These are phyloP conservation scores for Trichodelitschia bisporula DNA, from an alignment of 495 filamentous ascomycete species.

Conservation along the genomic window DNA sequence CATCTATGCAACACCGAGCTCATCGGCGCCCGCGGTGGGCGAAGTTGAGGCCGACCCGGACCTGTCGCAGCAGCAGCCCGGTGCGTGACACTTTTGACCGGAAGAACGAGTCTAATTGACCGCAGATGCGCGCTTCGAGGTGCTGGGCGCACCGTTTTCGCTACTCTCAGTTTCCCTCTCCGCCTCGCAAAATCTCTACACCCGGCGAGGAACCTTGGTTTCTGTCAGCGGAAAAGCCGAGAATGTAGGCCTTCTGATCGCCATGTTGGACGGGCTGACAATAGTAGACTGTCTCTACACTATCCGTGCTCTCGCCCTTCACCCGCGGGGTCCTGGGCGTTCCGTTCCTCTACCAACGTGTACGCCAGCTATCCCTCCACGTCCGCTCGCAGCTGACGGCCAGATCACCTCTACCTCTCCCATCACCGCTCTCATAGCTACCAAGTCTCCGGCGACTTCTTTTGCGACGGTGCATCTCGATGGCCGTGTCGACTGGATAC, in stretches of 20 bases:
- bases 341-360: slow-evolving; percentile 81
- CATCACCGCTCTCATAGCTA: slow-evolving; percentile 63
- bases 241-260: slow-evolving; percentile 37
- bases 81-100: too few relatives aligned
- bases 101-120: too few relatives aligned
- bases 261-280: slow-evolving; percentile 1
- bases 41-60: too few relatives aligned
- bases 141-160: slow-evolving; percentile 70
- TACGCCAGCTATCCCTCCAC: slow-evolving; percentile 6
- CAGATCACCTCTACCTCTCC: slow-evolving; percentile 64
- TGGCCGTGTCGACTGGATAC: slow-evolving; percentile 89
- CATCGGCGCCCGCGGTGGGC: too few relatives aligned
- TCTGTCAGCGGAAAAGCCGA: slow-evolving; percentile 72
- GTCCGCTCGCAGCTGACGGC: background rate
- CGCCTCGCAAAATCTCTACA: slow-evolving; percentile 79
- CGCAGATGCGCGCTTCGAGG: slow-evolving; percentile 80
- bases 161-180: slow-evolving; percentile 81
- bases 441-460: slow-evolving; percentile 60
- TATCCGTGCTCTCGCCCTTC: slow-evolving; percentile 69
- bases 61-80: too few relatives aligned
- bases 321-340: slow-evolving; percentile 51
- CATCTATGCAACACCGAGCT: too few relatives aligned
- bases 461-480: slow-evolving; percentile 73
- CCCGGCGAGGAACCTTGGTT: slow-evolving; percentile 71
- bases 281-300: slow-evolving; percentile 48